Conservation (phyloP, 2,329 filamentous ascomycete species). For the Mycocentrospora acerina region DNA sequence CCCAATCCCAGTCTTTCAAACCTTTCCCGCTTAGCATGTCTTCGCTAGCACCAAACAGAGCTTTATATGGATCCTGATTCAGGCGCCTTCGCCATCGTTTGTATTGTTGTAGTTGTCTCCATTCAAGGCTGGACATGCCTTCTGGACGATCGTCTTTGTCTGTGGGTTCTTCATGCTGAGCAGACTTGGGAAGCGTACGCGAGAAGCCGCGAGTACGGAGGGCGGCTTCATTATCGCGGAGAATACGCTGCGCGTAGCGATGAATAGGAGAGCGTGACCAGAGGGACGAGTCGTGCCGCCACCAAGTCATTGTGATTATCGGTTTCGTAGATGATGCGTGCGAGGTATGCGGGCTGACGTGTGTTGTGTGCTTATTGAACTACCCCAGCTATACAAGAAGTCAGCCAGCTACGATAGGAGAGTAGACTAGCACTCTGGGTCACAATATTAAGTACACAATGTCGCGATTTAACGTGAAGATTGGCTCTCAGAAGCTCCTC, state of each 20-base stretch:
- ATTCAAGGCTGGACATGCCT: conserved; percentile 31
- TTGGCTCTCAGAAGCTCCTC: too few relatives aligned
- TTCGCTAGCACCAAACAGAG: conserved; percentile 46
- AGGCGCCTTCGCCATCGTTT: conserved; percentile 33
- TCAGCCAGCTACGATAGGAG: too few relatives aligned
- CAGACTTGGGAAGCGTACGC: conserved; percentile 17
- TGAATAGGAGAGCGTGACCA: conserved; percentile 23
- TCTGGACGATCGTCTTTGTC: conserved; percentile 15
- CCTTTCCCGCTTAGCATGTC: conserved; percentile 36
- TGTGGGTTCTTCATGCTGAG: conserved; percentile 25
- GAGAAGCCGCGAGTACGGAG: conserved; percentile 35
- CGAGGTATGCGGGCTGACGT: not conserved
- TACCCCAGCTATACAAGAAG: too few relatives aligned
- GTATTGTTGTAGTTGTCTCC: conserved; percentile 32
- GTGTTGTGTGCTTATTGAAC: not conserved
- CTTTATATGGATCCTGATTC: conserved; percentile 46
- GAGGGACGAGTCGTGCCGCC: conserved; percentile 30
- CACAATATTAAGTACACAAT: too few relatives aligned
- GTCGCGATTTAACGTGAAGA: too few relatives aligned
- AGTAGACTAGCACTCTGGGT: too few relatives aligned
- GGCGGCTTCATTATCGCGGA: conserved; percentile 24
- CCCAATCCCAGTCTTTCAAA: conserved; percentile 33
- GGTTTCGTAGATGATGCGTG: not conserved
- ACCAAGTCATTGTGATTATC: conserved; percentile 25
- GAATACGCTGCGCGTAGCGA: conserved; percentile 22